Evolutionary conservation across 1,284 basidiomycete species (phyloP), one percentile per base, ranked within the genome.

Genomic region (Schizophyllum amplum): DNA sequence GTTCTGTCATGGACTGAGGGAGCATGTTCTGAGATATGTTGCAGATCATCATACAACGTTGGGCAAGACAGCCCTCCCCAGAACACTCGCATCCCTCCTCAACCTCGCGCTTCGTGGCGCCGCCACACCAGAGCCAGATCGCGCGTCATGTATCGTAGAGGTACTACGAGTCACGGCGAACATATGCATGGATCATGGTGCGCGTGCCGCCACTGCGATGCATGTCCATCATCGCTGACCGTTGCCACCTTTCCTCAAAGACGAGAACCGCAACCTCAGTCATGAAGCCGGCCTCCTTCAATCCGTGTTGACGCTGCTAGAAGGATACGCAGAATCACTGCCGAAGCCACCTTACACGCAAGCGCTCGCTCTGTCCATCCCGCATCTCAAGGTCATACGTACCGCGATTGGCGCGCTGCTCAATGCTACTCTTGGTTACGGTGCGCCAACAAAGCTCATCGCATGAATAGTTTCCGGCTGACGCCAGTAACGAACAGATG

Each of bases 361-460:
- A 50, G 81, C 82, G 17, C 67, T 82, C 17, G 71, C 79, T 21
- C 69, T 88, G 23, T 74, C 81, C 50, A 72, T 80, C 54, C 68
- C 77, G 7, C 83, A 91, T 64, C 77, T 93, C 47, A 86, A 81
- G 65, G 75, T 93, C 57, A 75, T 92, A 54, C 84, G 85, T 65
- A 92, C 89, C 4, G 80, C 87, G 4, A 80, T 92, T 56, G 92
- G 92, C 3, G 86, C 88, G 5, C 74, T 94, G 24, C 70, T 94
- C 53, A 94, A 94, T 65, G 81, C 86, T 21, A 86, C 86, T 62
- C 76, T 94, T 56, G 84, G 84, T 55, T 92, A 85, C 68, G 85
- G 90, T 90, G 61, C 54, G 80, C 52, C 33, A 42, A 9, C 33
- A 42, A 42, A 42, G 21, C 15, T 51, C 42, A 27, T 22, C 48